These are phyloP conservation scores for Schizosaccharomyces cryophilus DNA, from an alignment of 805 yeast genomes.

Conservation along the genomic window DNA sequence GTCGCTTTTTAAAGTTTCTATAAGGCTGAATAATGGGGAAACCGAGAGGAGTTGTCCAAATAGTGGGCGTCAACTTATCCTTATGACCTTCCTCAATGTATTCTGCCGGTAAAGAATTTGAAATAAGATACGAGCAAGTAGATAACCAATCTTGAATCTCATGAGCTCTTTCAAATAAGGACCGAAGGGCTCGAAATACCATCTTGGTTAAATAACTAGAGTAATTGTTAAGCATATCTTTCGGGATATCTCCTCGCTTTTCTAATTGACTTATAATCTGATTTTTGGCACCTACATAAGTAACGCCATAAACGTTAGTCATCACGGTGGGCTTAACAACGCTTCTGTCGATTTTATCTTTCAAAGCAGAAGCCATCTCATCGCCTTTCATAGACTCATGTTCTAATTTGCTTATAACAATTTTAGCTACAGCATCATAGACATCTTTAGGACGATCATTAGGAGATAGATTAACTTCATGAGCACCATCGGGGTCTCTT, in stretches of 20 bases:
- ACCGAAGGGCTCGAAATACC: conserved; percentile 65
- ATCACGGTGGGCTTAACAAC: conserved; percentile 91
- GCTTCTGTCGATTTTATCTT: conserved; percentile 51
- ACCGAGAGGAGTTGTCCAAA: conserved; percentile 94
- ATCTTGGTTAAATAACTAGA: conserved; percentile 45
- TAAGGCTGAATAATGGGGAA: conserved; percentile 95
- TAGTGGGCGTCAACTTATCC: conserved; percentile 57
- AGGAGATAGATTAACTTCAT: conserved; percentile 33
- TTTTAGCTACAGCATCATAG: conserved; percentile 28
- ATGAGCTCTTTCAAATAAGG: conserved; percentile 78
- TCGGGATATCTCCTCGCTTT: conserved; percentile 28
- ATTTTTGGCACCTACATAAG: conserved; percentile 73
- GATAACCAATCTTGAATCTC: conserved; percentile 91
- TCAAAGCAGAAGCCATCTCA: conserved; percentile 19
- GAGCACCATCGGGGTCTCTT: conserved; percentile 41
- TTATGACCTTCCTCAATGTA: conserved; percentile 12
- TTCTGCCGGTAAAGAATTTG: conserved; percentile 37
- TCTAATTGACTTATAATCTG: conserved; percentile 64
- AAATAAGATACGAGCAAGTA: conserved; percentile 54
- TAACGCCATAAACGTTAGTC: conserved; percentile 96
- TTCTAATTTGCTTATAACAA: conserved; percentile 24
- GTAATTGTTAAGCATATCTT: conserved; percentile 19
- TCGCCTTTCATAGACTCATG: conserved; percentile 18
- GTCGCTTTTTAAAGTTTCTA: conserved; percentile 37
- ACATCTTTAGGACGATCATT: conserved; percentile 38